These are phyloP conservation scores for Venturiaceae sp. DNA, from an alignment of 2,329 filamentous ascomycete genomes.

Conservation along the genomic window DNA sequence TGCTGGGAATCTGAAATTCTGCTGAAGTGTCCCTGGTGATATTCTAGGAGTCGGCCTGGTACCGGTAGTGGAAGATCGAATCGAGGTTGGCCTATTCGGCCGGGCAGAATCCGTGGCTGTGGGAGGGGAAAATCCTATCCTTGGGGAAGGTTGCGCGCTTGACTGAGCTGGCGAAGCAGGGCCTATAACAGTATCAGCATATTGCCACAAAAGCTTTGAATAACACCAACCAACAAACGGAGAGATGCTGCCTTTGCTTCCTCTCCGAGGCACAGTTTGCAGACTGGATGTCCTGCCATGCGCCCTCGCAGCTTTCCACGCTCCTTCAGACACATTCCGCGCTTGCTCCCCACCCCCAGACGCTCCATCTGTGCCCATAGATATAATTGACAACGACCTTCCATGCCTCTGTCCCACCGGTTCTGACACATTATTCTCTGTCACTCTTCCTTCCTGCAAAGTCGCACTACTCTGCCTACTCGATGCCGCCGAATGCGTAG, in stretches of 20 bases:
- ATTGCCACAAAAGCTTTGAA: not conserved
- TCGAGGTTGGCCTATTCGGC: not conserved
- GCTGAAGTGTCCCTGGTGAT: conserved; percentile 30
- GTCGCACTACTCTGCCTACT: not conserved
- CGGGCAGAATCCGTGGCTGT: conserved; percentile 1
- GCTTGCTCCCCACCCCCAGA: not conserved
- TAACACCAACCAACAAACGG: conserved; percentile 19
- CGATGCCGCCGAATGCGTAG: not conserved
- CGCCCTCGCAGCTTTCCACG: conserved; percentile 33
- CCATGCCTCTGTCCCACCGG: conserved; percentile 24
- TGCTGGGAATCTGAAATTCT: conserved; percentile 49
- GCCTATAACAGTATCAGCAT: not conserved
- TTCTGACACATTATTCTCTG: conserved; percentile 8
- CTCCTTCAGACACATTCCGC: not conserved
- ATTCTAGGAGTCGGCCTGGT: conserved; percentile 25
- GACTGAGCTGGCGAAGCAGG: not conserved
- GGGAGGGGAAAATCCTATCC: not conserved
- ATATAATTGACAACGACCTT: conserved; percentile 39
- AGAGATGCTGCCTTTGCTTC: conserved; percentile 12
- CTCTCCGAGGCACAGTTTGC: conserved; percentile 52
- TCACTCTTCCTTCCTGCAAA: conserved; percentile 10
- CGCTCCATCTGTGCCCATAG: conserved; percentile 31
- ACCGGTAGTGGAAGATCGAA: conserved; percentile 9
- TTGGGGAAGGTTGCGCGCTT: not conserved
- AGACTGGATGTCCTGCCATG: conserved; percentile 75